Evolutionary conservation across 495 filamentous ascomycete species (phyloP).

Genomic region (Podospora pseudopauciseta): DNA sequence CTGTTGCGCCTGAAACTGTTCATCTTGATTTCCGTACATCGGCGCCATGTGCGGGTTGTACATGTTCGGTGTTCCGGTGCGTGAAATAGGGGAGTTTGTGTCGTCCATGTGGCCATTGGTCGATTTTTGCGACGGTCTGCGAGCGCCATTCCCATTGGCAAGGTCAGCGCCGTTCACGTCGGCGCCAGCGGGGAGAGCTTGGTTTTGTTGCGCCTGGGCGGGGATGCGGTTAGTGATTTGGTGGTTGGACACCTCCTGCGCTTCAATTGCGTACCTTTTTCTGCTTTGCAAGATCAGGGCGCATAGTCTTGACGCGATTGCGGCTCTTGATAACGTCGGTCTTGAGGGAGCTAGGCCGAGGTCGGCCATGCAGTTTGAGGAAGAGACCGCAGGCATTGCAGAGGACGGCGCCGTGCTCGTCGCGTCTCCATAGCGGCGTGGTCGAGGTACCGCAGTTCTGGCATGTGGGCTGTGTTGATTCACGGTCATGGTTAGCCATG

Average conservation of each 20-base stretch:
- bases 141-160: conserved; percentile 36
- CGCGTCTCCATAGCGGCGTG: conserved; percentile 93
- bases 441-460: conserved; percentile 96
- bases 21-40: conserved; percentile 69
- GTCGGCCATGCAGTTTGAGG: conserved; percentile 89
- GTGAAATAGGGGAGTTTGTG: conserved; percentile 81
- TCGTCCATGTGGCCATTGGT: conserved; percentile 68
- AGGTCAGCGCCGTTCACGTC: conserved; percentile 36
- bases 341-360: conserved; percentile 93
- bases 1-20: conserved; percentile 53
- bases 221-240: conserved; percentile 3
- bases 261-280: conserved; percentile 64
- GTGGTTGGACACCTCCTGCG: conserved; percentile 14
- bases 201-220: conserved; percentile 31
- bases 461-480: conserved; percentile 84
- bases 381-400: conserved; percentile 99
- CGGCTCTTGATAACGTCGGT: conserved; percentile 99
- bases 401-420: conserved; percentile 94
- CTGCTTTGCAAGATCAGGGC: conserved; percentile 70
- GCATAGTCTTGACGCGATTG: conserved; percentile 89
- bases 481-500: conserved; percentile 52
- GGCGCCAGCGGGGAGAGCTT: conserved; percentile 39
- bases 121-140: conserved; percentile 66
- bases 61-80: conserved; percentile 75
- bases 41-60: conserved; percentile 55